Evolutionary conservation across 2,329 filamentous ascomycete genomes (phyloP), one percentile per base, ranked within the genome.

Genomic region (Rachicladosporium sp.): DNA sequence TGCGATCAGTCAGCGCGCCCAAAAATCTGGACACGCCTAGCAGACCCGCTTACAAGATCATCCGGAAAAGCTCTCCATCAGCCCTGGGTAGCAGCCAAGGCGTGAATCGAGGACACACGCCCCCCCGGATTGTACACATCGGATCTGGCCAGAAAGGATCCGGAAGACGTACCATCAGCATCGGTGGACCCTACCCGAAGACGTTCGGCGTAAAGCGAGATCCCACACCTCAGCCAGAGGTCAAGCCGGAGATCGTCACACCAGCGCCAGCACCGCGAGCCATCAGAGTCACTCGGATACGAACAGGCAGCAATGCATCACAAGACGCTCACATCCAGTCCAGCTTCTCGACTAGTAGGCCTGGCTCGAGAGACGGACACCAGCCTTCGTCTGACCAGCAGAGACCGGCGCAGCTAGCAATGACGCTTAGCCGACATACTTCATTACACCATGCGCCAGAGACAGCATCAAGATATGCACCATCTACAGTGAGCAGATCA

Each of bases 371-470:
- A 19, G 48, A 46, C 39, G 52, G 45, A 13, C 35, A 33, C 13
- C 41, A 41, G 21, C 29, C 33, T 21, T 35, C 38, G 2, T 36
- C 38, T 10, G 38, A 40, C 11, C 33, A 40, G 15, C 29, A 35
- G n/a, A 34, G 36, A 6, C 10, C 33, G 6, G 36, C 33, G 10
- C 33, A 40, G 33, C 36, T 36, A 9, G 39, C 42, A 37, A 41
- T 44, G 30, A 50, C 55, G 33, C 43, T 57, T 23, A 49, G 42
- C 30, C 49, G 50, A 12, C 54, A 50, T 41, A 45, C 52, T 43
- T 49, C 68, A 34, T 52, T 63, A 13, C 67, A 64, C 45, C 64
- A 70, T 35, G 69, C 39, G 71, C 71, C 36, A 66, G 71, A 52
- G 67, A 71, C 44, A 56, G 46, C 40, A 29, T 65, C 29, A 66